Evolutionary conservation across 2,329 filamentous ascomycete genomes (phyloP).

Genomic region (Exutisphaerella laricina): DNA sequence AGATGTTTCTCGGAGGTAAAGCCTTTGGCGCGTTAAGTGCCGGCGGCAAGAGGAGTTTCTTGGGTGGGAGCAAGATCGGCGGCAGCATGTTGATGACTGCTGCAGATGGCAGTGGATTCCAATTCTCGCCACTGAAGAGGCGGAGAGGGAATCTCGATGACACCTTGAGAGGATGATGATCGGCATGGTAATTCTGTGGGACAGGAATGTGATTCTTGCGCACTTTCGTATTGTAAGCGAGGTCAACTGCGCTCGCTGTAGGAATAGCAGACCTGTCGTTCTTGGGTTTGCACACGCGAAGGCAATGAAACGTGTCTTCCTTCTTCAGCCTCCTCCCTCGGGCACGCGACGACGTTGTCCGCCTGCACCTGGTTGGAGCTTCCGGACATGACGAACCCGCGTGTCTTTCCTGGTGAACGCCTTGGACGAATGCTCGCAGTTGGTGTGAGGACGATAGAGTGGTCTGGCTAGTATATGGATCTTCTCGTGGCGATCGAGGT

Average conservation of each 20-base stretch:
- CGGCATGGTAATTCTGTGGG: not conserved
- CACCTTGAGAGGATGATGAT: conserved; percentile 26
- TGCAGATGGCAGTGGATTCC: conserved; percentile 34
- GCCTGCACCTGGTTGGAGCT: too few species aligned
- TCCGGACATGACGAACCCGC: too few species aligned
- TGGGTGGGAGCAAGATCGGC: conserved; percentile 24
- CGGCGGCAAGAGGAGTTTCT: conserved; percentile 25
- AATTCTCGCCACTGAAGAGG: conserved; percentile 36
- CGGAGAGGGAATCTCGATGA: conserved; percentile 31
- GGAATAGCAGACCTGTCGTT: conserved; percentile 1
- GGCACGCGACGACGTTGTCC: too few species aligned
- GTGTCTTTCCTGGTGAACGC: too few species aligned
- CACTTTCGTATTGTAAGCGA: not conserved
- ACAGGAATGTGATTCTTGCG: conserved; percentile 1
- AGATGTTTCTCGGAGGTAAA: conserved; percentile 28
- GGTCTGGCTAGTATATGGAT: too few species aligned
- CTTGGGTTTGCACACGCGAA: too few species aligned
- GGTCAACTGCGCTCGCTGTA: not conserved
- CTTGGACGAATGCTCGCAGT: too few species aligned
- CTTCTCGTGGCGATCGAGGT: too few species aligned
- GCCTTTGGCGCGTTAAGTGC: conserved; percentile 30
- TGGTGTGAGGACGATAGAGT: too few species aligned
- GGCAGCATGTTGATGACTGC: conserved; percentile 27
- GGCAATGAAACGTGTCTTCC: too few species aligned
- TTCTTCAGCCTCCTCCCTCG: too few species aligned